Base-by-base conservation (phyloP, 1,139 yeast species). In the Lizanozyma gosingica region DNA sequence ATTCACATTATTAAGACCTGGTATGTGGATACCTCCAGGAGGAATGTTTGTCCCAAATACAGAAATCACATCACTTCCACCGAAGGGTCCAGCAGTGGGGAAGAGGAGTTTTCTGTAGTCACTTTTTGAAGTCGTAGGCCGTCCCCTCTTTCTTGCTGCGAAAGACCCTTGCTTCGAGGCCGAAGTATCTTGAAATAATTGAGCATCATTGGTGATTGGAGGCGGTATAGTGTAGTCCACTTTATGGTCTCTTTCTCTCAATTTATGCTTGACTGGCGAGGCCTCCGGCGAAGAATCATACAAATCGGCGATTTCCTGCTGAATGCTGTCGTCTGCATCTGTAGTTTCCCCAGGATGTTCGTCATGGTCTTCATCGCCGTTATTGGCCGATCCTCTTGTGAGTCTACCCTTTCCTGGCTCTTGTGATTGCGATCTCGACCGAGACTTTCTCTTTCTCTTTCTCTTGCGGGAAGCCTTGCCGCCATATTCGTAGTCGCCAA, bases 71-170 rank as follows among this genome's bases (percentile, higher is more conserved):
- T 87, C 95, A 47, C 88, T 81, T 27, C 97, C 97, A 18, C 96
- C 96, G 66, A 92, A 92, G 2, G 97, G 95, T 1, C 97, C 96
- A n/a, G 88, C 86, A 0, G 95, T 87, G n/a, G 96, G 95, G 52
- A 83, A 86, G 37, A 87, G 62, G 36, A 92, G 72, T 52, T 84
- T 73, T 39, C 83, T 58, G 45, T 63, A 65, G 34, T 73, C 73
- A 37, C 65, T 68, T 49, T 69, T 76, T 33, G 58, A 54, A 3
- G 62, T 52, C 4, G 62, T 55, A n/a, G n/a, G n/a, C 40, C 59
- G 57, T n/a, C 66, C 56, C 18, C 67, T 56, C 45, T 57, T 53
- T 15, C 58, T 37, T 32, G 42, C 35, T 18, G 41, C 29, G 35
- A 40, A 36, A 14, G 48, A 51, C 36, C 50, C 47, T 11, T 38